Conservation (phyloP, 2,329 filamentous ascomycete species). For the Arthroderma sp. region DNA sequence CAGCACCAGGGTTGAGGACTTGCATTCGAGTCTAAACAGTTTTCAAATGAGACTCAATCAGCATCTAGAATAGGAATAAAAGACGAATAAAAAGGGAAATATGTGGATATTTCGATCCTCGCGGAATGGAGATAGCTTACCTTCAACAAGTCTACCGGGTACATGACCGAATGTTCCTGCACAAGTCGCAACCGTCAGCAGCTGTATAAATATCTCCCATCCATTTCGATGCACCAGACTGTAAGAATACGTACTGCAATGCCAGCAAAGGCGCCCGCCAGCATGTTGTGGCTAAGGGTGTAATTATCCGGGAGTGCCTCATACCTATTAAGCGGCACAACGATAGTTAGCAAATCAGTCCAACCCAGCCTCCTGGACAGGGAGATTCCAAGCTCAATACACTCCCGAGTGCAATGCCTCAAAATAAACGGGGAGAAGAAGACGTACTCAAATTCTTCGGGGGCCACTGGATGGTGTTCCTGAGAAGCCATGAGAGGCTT, state of each 20-base stretch:
- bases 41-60: constrained; percentile 8
- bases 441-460: constrained; percentile 38
- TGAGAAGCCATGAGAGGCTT: constrained; percentile 31
- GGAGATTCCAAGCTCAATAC: not conserved
- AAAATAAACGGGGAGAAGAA: constrained; percentile 8
- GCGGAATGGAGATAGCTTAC: constrained; percentile 39
- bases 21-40: constrained; percentile 81
- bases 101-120: not conserved
- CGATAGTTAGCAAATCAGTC: constrained; percentile 5
- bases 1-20: constrained; percentile 71
- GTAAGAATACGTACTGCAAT: constrained; percentile 62
- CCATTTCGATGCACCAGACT: not conserved
- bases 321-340: constrained; percentile 48
- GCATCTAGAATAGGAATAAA: not conserved
- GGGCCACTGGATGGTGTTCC: constrained; percentile 28
- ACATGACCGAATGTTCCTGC: constrained; percentile 98
- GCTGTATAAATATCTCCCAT: constrained; percentile 7
- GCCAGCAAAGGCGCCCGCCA: constrained; percentile 89
- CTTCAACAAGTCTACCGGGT: constrained; percentile 96
- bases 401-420: not conserved
- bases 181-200: constrained; percentile 14
- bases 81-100: no score
- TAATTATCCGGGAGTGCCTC: constrained; percentile 91
- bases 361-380: not conserved
- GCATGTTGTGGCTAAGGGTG: constrained; percentile 87